Conservation (phyloP, 1,284 basidiomycete genomes). For the Rhodotorula sp. region DNA sequence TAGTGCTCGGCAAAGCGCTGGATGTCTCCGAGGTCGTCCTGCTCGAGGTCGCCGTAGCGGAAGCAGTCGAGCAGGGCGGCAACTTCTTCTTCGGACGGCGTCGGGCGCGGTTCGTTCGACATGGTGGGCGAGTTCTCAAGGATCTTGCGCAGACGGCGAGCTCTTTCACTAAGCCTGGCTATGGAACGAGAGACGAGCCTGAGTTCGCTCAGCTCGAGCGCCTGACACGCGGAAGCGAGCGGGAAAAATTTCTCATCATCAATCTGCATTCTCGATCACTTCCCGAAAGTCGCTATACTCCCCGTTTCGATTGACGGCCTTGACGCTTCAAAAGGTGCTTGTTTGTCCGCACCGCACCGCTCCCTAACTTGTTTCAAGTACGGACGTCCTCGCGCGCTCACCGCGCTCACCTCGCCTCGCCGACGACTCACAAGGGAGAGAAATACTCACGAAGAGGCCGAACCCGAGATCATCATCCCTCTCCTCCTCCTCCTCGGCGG, state of each 20-base stretch:
- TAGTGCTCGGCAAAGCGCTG: conserved; percentile 40
- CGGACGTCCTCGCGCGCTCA: too few species aligned
- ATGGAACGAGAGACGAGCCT: too few species aligned
- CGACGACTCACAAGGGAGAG: too few species aligned
- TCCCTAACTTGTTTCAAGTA: too few species aligned
- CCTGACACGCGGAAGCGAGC: background rate
- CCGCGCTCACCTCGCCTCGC: too few species aligned
- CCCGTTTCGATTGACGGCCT: too few species aligned
- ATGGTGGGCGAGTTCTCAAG: background rate
- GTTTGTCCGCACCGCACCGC: too few species aligned
- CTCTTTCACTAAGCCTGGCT: background rate
- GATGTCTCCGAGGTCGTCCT: conserved; percentile 44
- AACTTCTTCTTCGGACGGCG: conserved; percentile 36
- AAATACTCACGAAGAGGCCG: conserved; percentile 44
- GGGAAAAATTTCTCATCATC: too few species aligned
- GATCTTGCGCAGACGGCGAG: background rate
- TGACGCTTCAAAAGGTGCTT: too few species aligned
- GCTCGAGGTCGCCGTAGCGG: conserved; percentile 43
- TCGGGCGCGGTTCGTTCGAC: background rate
- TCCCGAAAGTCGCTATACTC: too few species aligned
- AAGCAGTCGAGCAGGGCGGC: conserved; percentile 44
- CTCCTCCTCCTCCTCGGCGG: conserved; percentile 58
- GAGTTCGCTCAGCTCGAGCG: background rate
- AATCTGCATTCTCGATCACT: too few species aligned
- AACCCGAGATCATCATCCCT: conserved; percentile 65